phyloP scores from a whole-genome alignment of 2,329 filamentous ascomycete genomes.

The Ophiostoma angusticollis region DNA sequence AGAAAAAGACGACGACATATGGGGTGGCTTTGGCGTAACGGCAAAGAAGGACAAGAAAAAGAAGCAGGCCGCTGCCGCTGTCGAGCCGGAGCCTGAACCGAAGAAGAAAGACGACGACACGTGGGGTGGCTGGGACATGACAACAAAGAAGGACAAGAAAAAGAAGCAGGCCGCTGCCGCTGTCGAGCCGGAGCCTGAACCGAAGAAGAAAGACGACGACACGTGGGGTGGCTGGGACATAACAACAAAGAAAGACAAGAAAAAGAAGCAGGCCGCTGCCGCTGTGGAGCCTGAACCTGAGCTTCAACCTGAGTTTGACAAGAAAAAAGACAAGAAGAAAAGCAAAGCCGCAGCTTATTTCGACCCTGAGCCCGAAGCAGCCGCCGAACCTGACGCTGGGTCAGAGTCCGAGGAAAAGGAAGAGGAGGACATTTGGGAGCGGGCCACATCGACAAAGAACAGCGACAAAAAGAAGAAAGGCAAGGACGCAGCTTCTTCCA shows the following conservation, averaged over 20 bases:
- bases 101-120: slow-evolving; percentile 11
- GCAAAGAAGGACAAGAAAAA: slow-evolving; percentile 13
- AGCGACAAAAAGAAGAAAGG: slow-evolving; percentile 18
- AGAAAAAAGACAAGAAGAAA: slow-evolving; percentile 27
- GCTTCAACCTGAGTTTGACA: slow-evolving; percentile 11
- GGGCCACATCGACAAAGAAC: slow-evolving; percentile 9
- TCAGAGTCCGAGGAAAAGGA: slow-evolving; percentile 16
- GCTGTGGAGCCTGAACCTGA: background rate
- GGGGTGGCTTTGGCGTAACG: slow-evolving; percentile 16
- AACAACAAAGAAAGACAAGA: slow-evolving; percentile 9
- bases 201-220: background rate
- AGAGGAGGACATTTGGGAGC: background rate
- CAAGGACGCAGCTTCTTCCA: slow-evolving; percentile 11
- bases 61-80: slow-evolving; percentile 13
- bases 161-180: background rate
- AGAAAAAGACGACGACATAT: slow-evolving; percentile 13
- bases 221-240: slow-evolving; percentile 11
- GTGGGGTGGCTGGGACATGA: slow-evolving; percentile 17
- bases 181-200: background rate
- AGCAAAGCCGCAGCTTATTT: slow-evolving; percentile 2
- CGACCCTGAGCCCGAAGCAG: slow-evolving; percentile 5
- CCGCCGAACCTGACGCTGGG: slow-evolving; percentile 15
- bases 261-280: background rate
- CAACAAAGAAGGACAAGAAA: slow-evolving; percentile 8
- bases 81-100: background rate